These are phyloP conservation scores for Aspergillus sp. DNA, from an alignment of 2,329 filamentous ascomycete species.

Conservation along the genomic window DNA sequence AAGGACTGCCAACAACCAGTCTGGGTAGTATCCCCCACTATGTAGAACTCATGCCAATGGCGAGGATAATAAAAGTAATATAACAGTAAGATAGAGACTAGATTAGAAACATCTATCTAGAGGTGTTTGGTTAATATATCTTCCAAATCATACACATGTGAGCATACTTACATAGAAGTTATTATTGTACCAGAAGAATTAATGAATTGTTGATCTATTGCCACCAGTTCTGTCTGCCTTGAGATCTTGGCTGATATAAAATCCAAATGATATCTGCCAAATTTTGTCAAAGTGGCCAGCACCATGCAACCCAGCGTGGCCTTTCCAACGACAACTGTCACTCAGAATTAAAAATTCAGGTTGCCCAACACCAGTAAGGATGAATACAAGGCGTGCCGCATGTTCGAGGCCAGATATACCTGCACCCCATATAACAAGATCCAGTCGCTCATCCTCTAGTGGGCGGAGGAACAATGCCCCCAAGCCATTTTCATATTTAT, in stretches of 20 bases:
- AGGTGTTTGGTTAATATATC: no score
- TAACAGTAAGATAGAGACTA: no score
- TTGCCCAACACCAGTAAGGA: slow-evolving; percentile 53
- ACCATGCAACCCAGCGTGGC: slow-evolving; percentile 48
- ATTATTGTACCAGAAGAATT: no score
- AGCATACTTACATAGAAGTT: no score
- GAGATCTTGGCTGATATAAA: slow-evolving; percentile 33
- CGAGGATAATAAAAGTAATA: no score
- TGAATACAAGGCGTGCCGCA: slow-evolving; percentile 51
- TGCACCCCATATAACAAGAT: slow-evolving; percentile 53
- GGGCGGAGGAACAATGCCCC: slow-evolving; percentile 51
- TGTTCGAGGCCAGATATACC: slow-evolving; percentile 44
- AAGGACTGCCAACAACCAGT: no score
- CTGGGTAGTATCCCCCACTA: no score
- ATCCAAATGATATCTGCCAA: slow-evolving; percentile 49
- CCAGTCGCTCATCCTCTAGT: slow-evolving; percentile 42
- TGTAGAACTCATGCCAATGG: no score
- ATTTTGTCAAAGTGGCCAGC: slow-evolving; percentile 52
- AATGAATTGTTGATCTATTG: no score
- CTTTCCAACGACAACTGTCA: slow-evolving; percentile 45
- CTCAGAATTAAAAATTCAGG: slow-evolving; percentile 54
- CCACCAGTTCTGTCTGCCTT: background rate
- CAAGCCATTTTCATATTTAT: slow-evolving; percentile 32
- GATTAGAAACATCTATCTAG: no score
- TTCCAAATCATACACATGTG: no score